These are phyloP conservation scores for Zoysia matrella DNA, from an alignment of 202 grass and related monocot genomes.

Conservation along the genomic window DNA sequence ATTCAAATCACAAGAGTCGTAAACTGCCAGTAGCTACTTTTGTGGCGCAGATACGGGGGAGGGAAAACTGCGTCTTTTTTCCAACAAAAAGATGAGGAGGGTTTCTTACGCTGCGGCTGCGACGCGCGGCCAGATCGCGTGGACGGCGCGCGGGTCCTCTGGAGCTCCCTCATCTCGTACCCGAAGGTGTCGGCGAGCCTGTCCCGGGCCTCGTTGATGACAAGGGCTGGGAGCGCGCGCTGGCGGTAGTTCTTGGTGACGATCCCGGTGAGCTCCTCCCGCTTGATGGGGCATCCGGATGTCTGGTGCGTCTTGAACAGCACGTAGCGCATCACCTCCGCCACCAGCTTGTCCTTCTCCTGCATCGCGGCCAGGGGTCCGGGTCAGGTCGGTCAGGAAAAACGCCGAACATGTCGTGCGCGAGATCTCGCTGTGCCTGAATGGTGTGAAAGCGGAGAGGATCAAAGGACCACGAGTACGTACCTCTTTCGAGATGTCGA, in stretches of 20 bases:
- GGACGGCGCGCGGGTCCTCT: conserved; percentile 66
- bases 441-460: neutral
- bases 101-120: conserved; percentile 46
- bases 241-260: conserved; percentile 90
- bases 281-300: conserved; percentile 77
- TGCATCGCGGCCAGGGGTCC: neutral
- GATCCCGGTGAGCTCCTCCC: conserved; percentile 81
- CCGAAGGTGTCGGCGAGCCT: conserved; percentile 76
- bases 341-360: conserved; percentile 96
- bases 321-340: conserved; percentile 76
- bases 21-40: too few species aligned
- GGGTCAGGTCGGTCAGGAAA: neutral
- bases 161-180: conserved; percentile 88
- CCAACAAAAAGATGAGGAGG: too few species aligned
- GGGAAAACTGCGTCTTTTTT: neutral
- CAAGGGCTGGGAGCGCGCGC: conserved; percentile 60
- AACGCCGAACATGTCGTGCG: conserved; percentile 25
- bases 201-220: conserved; percentile 82
- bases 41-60: neutral
- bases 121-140: conserved; percentile 45
- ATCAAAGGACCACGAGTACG: neutral
- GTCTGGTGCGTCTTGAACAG: conserved; percentile 85
- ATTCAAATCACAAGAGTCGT: neutral
- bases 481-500: conserved; percentile 82
- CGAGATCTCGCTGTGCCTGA: neutral